These are phyloP conservation scores for Onygena corvina DNA, from an alignment of 2,329 filamentous ascomycete species.

Conservation along the genomic window DNA sequence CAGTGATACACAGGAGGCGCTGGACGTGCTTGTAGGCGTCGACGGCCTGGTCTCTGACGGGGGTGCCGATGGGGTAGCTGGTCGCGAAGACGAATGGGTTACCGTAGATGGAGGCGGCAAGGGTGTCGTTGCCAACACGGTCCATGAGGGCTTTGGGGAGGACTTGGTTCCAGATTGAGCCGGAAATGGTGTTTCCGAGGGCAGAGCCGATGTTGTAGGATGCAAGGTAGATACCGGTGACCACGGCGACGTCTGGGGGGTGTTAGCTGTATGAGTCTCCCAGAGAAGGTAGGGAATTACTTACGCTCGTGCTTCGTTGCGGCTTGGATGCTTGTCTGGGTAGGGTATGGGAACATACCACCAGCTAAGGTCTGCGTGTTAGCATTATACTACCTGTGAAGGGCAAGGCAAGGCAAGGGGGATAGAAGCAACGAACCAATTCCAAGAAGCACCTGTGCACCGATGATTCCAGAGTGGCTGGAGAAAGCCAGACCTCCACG, in stretches of 20 bases:
- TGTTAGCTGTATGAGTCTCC: background rate
- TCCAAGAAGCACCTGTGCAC: slow-evolving; percentile 50
- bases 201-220: slow-evolving; percentile 53
- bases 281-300: slow-evolving; percentile 14
- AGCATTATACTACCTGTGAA: slow-evolving; percentile 3
- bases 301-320: slow-evolving; percentile 39
- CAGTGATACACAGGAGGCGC: slow-evolving; percentile 39
- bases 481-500: slow-evolving; percentile 40
- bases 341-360: slow-evolving; percentile 48
- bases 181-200: slow-evolving; percentile 48
- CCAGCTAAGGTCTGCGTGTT: slow-evolving; percentile 32
- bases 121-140: slow-evolving; percentile 30
- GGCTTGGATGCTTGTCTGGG: slow-evolving; percentile 41
- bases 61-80: slow-evolving; percentile 35
- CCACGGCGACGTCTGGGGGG: slow-evolving; percentile 44
- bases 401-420: too few species aligned
- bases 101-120: slow-evolving; percentile 32
- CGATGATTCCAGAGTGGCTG: slow-evolving; percentile 47
- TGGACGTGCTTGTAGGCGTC: slow-evolving; percentile 37
- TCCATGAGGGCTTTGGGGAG: slow-evolving; percentile 38
- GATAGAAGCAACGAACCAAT: slow-evolving; percentile 32
- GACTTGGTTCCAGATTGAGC: slow-evolving; percentile 51
- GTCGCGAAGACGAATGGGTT: slow-evolving; percentile 31
- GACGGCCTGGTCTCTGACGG: slow-evolving; percentile 34
- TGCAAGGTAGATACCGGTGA: slow-evolving; percentile 52